phyloP scores from a whole-genome alignment of 495 filamentous ascomycete genomes.

The Oleoguttula mirabilis region DNA sequence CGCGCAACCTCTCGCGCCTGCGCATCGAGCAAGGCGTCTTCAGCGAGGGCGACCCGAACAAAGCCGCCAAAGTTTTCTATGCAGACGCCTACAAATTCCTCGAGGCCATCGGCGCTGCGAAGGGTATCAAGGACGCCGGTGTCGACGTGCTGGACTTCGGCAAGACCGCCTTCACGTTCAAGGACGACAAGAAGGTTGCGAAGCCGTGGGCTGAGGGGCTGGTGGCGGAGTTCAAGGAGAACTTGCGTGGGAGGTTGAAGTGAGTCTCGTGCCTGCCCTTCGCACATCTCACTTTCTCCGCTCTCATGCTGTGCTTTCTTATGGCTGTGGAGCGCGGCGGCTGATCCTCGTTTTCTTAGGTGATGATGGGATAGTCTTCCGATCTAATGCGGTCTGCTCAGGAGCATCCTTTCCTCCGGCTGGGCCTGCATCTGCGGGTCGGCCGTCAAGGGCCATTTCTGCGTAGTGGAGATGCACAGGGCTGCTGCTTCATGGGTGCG shows the following conservation, averaged over 20 bases:
- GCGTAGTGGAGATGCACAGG: conserved; percentile 3
- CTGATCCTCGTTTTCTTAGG: too few relatives aligned
- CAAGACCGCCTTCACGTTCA: conserved; percentile 4
- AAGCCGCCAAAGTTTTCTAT: conserved; percentile 17
- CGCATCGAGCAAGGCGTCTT: conserved; percentile 9
- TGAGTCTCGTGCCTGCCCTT: conserved; percentile 9
- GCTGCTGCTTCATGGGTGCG: neutral
- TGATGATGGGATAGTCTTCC: too few relatives aligned
- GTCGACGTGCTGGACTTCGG: conserved; percentile 16
- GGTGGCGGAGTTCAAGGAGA: conserved; percentile 12
- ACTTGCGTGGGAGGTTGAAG: conserved; percentile 12
- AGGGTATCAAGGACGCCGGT: conserved; percentile 13
- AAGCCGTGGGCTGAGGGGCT: conserved; percentile 3
- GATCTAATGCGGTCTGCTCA: too few relatives aligned
- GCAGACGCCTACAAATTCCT: conserved; percentile 15
- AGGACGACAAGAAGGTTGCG: conserved; percentile 7
- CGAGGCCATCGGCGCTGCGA: conserved; percentile 4
- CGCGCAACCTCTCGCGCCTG: conserved; percentile 6
- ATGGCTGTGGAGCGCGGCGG: too few relatives aligned
- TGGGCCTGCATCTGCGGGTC: conserved; percentile 17
- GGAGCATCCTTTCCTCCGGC: neutral
- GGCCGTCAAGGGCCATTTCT: neutral
- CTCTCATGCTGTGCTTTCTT: neutral
- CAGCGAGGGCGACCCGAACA: conserved; percentile 4
- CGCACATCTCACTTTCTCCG: too few relatives aligned